Base-by-base conservation (phyloP, 2,329 filamentous ascomycete species). In the Davidsoniella australis region DNA sequence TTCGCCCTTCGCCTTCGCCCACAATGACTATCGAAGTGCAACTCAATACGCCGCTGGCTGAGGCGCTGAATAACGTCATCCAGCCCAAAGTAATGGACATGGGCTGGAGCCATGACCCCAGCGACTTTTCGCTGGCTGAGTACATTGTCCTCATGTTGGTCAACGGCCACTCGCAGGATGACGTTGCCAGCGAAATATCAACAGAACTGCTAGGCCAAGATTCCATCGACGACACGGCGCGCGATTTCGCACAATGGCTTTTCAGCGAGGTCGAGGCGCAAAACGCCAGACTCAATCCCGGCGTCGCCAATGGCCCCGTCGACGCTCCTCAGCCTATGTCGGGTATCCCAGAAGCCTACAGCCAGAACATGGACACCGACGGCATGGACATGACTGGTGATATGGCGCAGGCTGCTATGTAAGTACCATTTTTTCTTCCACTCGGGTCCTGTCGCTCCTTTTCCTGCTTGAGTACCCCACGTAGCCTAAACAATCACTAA, bases 61-160 rank as follows among this genome's bases (percentile, higher is more conserved):
- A 87, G 57, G 83, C 86, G 55, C 76, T 98, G 49, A 86, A 82
- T 62, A 71, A 72, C 58, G 81, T 80, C 40, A 87, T 96, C 55
- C 85, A 91, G 65, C 82, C 85, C 29, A 96, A 96, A 69, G 72
- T 98, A 51, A 77, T 86, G 52, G 89, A 98, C 66, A 81, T 88
- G 56, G 89, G 88, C 59, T 96, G 91, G 89, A 80, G 82, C 26
- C 82, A 82, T 57, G 83, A 81, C 54, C 67, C 68, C 50, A 82
- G 85, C 57, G 86, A 89, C 63, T 80, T 81, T 20, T 85, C 86
- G 37, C 76, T 98, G 53, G 82, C 87, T 53, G 91, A 98, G 67
- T 98, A 96, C 67, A 91, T 98, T 57, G 82, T 96, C 52, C 77
- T 96, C 55, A 95, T 96, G 89, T 76, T 98, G 29, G 85, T 85